Conservation (phyloP, 1,284 basidiomycete genomes). For the Takashimella tepidaria region DNA sequence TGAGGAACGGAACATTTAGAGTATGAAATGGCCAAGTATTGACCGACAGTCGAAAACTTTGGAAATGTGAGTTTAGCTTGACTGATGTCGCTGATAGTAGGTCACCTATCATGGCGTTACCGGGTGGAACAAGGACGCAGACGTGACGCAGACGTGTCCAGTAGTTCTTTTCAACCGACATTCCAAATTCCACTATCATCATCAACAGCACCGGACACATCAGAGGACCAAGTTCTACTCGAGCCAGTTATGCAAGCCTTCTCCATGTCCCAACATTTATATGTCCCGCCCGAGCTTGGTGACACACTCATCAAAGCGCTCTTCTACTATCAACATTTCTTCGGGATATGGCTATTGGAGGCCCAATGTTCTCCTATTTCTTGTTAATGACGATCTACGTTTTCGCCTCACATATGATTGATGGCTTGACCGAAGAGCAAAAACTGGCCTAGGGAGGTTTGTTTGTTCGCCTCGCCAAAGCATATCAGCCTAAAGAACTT, state of each 20-base stretch:
- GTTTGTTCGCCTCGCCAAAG: conserved; percentile 10
- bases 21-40: conserved; percentile 8
- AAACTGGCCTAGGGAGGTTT: conserved; percentile 7
- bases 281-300: conserved; percentile 13
- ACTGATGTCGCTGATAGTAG: neutral
- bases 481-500: conserved; percentile 10
- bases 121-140: conserved; percentile 1
- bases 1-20: neutral
- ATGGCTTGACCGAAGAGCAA: conserved; percentile 9
- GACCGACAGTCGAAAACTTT: conserved; percentile 9
- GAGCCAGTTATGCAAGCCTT: conserved; percentile 13
- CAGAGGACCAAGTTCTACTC: conserved; percentile 4
- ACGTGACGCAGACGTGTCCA: neutral
- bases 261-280: conserved; percentile 13
- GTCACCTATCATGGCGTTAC: conserved; percentile 11
- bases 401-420: conserved; percentile 10
- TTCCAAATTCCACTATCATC: neutral
- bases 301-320: conserved; percentile 11
- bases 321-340: conserved; percentile 13
- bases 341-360: conserved; percentile 12
- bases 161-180: neutral
- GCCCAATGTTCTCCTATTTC: conserved; percentile 9
- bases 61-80: conserved; percentile 2
- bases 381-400: conserved; percentile 13
- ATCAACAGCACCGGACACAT: neutral